Evolutionary conservation across 805 yeast species (phyloP).

Genomic region (Saccharomycopsis olivae): DNA sequence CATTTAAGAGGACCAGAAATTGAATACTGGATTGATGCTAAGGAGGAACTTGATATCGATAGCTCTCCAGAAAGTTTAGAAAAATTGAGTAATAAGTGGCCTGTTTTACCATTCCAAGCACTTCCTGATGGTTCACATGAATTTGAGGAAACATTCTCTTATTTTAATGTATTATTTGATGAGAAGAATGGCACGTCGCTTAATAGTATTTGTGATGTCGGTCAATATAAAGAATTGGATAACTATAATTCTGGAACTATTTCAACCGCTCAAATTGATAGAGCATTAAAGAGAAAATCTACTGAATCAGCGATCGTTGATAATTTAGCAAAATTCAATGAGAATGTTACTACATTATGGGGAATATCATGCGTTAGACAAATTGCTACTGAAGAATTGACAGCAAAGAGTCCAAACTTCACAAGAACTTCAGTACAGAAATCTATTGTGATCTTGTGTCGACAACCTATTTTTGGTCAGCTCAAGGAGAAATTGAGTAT

Average conservation of each 20-base stretch:
- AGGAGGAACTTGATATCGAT: slow-evolving; percentile 29
- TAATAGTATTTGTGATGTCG: slow-evolving; percentile 26
- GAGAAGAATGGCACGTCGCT: slow-evolving; percentile 36
- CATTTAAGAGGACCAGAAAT: slow-evolving; percentile 91
- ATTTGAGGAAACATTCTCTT: slow-evolving; percentile 86
- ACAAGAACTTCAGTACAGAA: slow-evolving; percentile 88
- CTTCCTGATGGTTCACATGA: slow-evolving; percentile 94
- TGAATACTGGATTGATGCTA: slow-evolving; percentile 67
- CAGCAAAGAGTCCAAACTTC: slow-evolving; percentile 47
- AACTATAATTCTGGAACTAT: slow-evolving; percentile 29
- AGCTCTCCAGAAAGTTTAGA: slow-evolving; percentile 26
- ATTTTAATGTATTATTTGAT: slow-evolving; percentile 74
- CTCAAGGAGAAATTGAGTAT: slow-evolving; percentile 84
- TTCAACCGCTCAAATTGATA: slow-evolving; percentile 26
- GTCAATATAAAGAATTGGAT: slow-evolving; percentile 8
- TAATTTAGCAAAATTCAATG: slow-evolving; percentile 14
- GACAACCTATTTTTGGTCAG: slow-evolving; percentile 81
- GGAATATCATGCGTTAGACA: slow-evolving; percentile 93
- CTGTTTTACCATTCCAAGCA: slow-evolving; percentile 86
- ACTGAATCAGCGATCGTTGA: not conserved
- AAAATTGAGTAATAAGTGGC: slow-evolving; percentile 46
- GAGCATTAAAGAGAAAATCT: not conserved
- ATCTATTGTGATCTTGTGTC: slow-evolving; percentile 75
- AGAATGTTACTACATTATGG: slow-evolving; percentile 59
- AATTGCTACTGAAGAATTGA: slow-evolving; percentile 50